Base-by-base conservation (phyloP, 2,329 filamentous ascomycete species). In the Coniochaeta prunicola region DNA sequence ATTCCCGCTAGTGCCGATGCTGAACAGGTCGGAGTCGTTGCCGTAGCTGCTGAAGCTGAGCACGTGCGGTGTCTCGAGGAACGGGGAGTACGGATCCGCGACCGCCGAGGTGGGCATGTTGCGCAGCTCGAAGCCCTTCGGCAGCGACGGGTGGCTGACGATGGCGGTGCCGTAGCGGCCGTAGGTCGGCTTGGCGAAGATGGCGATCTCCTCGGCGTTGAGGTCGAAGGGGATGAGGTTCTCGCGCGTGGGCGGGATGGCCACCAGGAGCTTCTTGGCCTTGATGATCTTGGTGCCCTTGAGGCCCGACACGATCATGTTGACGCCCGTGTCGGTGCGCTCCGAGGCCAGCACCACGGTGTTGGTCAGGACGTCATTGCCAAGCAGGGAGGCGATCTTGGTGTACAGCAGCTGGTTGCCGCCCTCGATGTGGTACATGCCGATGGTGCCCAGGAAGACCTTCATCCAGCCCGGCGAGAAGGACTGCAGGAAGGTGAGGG, bases 181-280 rank as follows among this genome's bases (percentile, higher is more conserved):
- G 65, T 69, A 71, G 2, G 64, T 60, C 59, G 73, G 70, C 57
- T 69, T 68, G 42, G 36, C 24, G 55, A 77, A 73, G 28, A 75
- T 59, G 1, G 42, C 31, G 0, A 53, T 30, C 59, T 77, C 74
- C 2, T 58, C 53, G 0, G 55, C 34, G 59, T 75, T 71, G 2
- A 73, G 66, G 57, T 69, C 66, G 38, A 75, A 70, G 2, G 67
- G 66, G 3, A 59, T 60, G 50, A 73, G 57, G 56, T 73, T 71
- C 15, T 59, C 57, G 0, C 66, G 53, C 2, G 65, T 71, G 0
- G 74, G 74, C 26, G 71, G 69, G 48, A 74, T 67, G 26, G 74
- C 65, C 53, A 76, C 61, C 19, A 76, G 65, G 1, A 76, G 66
- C 38, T 67, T 67, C 57, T 71, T 70, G 9, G 72, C 71, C 17